phyloP scores from a whole-genome alignment of 2,329 filamentous ascomycete genomes.

The Eutypella sp. region DNA sequence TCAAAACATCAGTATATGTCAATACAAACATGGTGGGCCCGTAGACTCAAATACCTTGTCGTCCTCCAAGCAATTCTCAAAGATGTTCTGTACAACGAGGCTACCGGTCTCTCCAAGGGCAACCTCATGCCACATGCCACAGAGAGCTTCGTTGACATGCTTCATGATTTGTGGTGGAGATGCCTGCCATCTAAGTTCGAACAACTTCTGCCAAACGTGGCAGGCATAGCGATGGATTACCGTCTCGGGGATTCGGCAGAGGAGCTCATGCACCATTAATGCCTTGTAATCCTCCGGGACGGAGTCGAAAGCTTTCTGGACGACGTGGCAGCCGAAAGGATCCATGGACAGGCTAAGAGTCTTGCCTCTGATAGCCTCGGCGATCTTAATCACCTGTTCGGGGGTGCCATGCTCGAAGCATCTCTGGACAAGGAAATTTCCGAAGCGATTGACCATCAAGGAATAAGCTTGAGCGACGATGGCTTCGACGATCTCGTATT shows the following conservation, averaged over 20 bases:
- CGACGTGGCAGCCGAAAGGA: conserved; percentile 94
- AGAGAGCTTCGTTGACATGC: conserved; percentile 90
- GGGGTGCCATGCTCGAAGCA: conserved; percentile 98
- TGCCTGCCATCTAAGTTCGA: conserved; percentile 92
- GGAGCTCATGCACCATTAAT: conserved; percentile 96
- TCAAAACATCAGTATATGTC: conserved; percentile 11
- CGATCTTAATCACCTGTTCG: conserved; percentile 92
- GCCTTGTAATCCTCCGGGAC: conserved; percentile 97
- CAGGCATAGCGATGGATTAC: conserved; percentile 98
- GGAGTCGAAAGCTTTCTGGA: conserved; percentile 97
- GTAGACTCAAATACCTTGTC: conserved; percentile 68
- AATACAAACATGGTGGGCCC: neutral
- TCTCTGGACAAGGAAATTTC: conserved; percentile 95
- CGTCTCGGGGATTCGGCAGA: conserved; percentile 92
- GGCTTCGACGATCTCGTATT: conserved; percentile 93
- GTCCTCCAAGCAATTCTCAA: conserved; percentile 97
- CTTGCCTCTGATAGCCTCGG: conserved; percentile 88
- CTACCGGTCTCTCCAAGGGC: conserved; percentile 96
- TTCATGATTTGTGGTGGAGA: conserved; percentile 97
- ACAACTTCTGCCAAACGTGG: conserved; percentile 99
- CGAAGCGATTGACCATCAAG: conserved; percentile 97
- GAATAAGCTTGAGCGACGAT: conserved; percentile 94
- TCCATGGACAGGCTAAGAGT: conserved; percentile 96
- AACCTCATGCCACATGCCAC: conserved; percentile 98
- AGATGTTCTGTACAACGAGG: conserved; percentile 97